Base-by-base conservation (phyloP, 2,329 filamentous ascomycete species). In the Aureobasidium sp. region DNA sequence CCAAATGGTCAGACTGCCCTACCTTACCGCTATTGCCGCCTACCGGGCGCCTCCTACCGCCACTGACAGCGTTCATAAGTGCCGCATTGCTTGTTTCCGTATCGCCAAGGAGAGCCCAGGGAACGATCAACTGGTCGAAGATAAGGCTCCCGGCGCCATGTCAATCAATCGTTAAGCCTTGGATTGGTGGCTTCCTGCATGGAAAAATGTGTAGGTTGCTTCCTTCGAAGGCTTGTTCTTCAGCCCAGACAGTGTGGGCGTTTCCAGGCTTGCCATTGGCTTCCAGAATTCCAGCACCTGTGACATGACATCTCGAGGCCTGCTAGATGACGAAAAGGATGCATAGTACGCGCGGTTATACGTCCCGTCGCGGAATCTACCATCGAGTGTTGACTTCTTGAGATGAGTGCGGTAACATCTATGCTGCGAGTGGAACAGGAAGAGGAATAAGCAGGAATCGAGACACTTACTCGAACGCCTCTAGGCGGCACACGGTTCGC, bases 21-120 rank as follows among this genome's bases (percentile, higher is more conserved):
- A 45, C 30, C 6, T 27, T 45, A 32, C 39, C 53, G 53, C 53
- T 36, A 7, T n/a, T 57, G 53, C 53, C 39, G 53, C 53, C n/a
- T 44, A 29, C 53, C 53, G 53, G 29, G 29, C 41, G 39, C 29
- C 39, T 42, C 9, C 11, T 53, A 42, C 50, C 36, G 50, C 37
- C 50, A 54, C 50, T 10, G 14, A 42, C 50, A 54, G 50, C 50
- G 13, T 10, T 7, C 10, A 2, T 30, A 25, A 8, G 10, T n/a
- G 53, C 53, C 29, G 53, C 41, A 36, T 57, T 57, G 53, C 53
- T 57, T 57, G 36, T 57, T 30, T 57, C n/a, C 6, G 4, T 30
- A 10, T 5, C 11, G 39, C 53, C 53, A 57, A 57, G 53, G 39
- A 57, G 39, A 6, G n/a, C 53, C 53, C 27, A 36, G 36, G 21